Evolutionary conservation across 768 basidiomycete genomes (phyloP).

Genomic region (Brasilioporus rufonigricans): DNA sequence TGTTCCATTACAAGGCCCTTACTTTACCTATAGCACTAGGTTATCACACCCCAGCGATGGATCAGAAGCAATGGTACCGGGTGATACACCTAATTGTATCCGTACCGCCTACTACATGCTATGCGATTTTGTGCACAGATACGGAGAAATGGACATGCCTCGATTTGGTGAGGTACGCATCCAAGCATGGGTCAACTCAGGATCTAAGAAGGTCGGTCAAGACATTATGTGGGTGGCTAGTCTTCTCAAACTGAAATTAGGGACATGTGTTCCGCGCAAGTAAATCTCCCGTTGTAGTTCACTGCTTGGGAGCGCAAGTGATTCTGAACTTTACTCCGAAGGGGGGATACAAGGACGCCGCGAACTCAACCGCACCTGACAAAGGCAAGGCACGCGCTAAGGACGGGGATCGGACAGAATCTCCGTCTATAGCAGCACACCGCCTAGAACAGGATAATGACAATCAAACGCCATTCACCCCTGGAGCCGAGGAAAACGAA

Average conservation of each 20-base stretch:
- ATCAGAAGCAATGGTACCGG: constrained; percentile 20
- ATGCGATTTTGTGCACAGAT: constrained; percentile 29
- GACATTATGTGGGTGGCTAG: not conserved
- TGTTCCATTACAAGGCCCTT: constrained; percentile 21
- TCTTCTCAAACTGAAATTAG: constrained; percentile 12
- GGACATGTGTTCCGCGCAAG: constrained; percentile 25
- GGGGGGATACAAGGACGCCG: constrained; percentile 20
- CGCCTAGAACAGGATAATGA: not conserved
- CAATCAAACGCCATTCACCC: not conserved
- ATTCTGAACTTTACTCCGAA: constrained; percentile 24
- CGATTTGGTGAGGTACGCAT: constrained; percentile 35
- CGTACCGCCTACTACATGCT: constrained; percentile 28
- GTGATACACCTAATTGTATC: constrained; percentile 23
- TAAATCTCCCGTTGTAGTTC: constrained; percentile 17
- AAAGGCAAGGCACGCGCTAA: constrained; percentile 13
- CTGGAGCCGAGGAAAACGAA: not conserved
- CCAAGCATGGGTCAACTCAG: constrained; percentile 43
- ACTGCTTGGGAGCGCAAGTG: constrained; percentile 28
- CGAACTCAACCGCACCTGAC: not conserved
- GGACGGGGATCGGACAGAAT: constrained; percentile 6
- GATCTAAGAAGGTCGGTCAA: constrained; percentile 34
- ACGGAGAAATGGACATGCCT: constrained; percentile 34
- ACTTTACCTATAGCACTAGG: constrained; percentile 24
- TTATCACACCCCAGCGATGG: constrained; percentile 11
- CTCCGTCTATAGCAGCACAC: not conserved